Percentiles rank a stretch among this genome's conserved stretches.
phyloP scores from a whole-genome alignment of 805 yeast genomes.

The Kregervanrija delftensis region DNA sequence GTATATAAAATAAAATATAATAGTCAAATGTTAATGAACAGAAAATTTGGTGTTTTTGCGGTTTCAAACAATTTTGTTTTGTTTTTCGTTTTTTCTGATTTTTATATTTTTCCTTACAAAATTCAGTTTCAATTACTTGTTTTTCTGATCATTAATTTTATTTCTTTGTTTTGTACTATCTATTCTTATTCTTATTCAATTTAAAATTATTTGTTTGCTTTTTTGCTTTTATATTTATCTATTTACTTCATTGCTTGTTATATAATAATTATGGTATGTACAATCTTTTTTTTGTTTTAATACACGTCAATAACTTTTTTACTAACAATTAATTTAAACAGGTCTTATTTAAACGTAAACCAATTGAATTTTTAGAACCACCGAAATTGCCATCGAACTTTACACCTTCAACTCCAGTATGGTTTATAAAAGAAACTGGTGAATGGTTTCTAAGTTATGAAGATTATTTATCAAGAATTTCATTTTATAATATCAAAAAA shows the following conservation, averaged over 20 bases:
- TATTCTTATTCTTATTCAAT: neutral
- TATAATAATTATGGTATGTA: neutral
- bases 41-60: too few species aligned
- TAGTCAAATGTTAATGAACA: too few species aligned
- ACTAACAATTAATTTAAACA: constrained; percentile 16
- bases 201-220: neutral
- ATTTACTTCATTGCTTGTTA: constrained; percentile 6
- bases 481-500: constrained; percentile 65
- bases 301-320: neutral
- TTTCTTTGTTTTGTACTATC: neutral
- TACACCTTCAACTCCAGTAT: constrained; percentile 54
- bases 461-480: constrained; percentile 64
- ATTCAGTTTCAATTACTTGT: neutral
- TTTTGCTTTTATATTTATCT: neutral
- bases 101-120: neutral
- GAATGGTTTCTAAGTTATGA: constrained; percentile 84
- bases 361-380: constrained; percentile 53
- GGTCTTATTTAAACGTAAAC: constrained; percentile 75
- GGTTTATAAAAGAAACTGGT: constrained; percentile 75
- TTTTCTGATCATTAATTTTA: neutral
- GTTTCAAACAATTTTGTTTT: neutral
- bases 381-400: constrained; percentile 50
- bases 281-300: neutral
- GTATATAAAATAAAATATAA: too few species aligned
- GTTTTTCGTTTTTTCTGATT: neutral